Percentiles rank a stretch among this genome's conserved stretches.
These are phyloP conservation scores for Incumbomyces delicatus DNA, from an alignment of 2,329 filamentous ascomycete species.

Conservation along the genomic window DNA sequence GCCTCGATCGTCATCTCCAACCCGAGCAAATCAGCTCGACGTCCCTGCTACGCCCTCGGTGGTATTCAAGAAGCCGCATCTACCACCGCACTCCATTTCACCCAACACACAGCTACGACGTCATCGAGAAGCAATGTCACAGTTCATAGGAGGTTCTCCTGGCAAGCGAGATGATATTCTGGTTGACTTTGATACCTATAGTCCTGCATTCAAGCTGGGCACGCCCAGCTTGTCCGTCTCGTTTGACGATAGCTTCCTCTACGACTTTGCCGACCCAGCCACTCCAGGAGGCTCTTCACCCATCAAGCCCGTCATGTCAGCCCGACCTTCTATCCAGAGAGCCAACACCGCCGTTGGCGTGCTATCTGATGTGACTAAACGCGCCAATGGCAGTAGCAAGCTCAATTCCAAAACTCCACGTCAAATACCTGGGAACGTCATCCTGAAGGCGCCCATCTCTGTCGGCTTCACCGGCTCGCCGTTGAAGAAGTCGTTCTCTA, in stretches of 20 bases:
- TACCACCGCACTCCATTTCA: conserved; percentile 67
- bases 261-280: conserved; percentile 29
- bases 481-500: conserved; percentile 10
- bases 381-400: conserved; percentile 29
- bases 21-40: conserved; percentile 10
- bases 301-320: conserved; percentile 45
- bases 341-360: conserved; percentile 40
- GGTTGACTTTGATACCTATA: conserved; percentile 33
- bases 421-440: conserved; percentile 22
- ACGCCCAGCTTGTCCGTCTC: conserved; percentile 29
- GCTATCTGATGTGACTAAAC: conserved; percentile 36
- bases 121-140: conserved; percentile 72
- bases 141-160: conserved; percentile 75
- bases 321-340: conserved; percentile 39
- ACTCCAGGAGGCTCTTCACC: conserved; percentile 30
- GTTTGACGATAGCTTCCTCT: conserved; percentile 44
- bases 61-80: conserved; percentile 65
- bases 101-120: conserved; percentile 86
- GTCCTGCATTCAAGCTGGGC: conserved; percentile 42
- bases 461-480: conserved; percentile 14
- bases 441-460: conserved; percentile 17
- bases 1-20: conserved; percentile 17
- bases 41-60: conserved; percentile 18
- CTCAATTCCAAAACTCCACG: conserved; percentile 28
- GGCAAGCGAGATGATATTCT: conserved; percentile 37